Conservation (phyloP, 2,329 filamentous ascomycete genomes). For the Penicillium brevicompactum region DNA sequence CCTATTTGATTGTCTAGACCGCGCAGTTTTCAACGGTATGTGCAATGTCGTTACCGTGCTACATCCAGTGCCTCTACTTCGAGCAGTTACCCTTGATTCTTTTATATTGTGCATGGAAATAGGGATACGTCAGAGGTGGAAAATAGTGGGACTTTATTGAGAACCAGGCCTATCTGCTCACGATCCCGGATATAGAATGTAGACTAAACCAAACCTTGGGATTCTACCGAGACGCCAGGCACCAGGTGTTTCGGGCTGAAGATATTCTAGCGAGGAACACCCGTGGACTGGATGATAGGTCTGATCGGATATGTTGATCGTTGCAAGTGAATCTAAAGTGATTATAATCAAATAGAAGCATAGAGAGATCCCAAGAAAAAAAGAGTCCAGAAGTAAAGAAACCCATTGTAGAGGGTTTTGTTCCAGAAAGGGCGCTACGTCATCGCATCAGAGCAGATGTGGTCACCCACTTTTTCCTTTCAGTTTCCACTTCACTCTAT, state of each 20-base stretch:
- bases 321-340: neutral
- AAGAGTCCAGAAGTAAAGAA: neutral
- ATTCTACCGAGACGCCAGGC: no score
- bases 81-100: no score
- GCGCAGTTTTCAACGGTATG: neutral
- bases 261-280: neutral
- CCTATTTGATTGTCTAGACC: slow-evolving; percentile 6
- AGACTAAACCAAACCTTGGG: no score
- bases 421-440: neutral
- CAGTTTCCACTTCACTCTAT: slow-evolving; percentile 9
- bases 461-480: neutral
- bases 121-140: no score
- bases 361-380: neutral
- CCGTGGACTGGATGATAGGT: no score
- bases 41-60: no score
- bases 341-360: neutral
- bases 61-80: no score
- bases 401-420: neutral
- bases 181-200: no score
- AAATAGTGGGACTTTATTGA: no score
- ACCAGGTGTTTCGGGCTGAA: neutral
- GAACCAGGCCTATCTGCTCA: no score
- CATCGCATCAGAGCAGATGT: slow-evolving; percentile 2
- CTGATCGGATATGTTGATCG: neutral
- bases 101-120: no score